Evolutionary conservation across 164 flowering plant species (phyloP), one percentile per base, ranked within the genome.

Genomic region (Euptelea pleiosperma): DNA sequence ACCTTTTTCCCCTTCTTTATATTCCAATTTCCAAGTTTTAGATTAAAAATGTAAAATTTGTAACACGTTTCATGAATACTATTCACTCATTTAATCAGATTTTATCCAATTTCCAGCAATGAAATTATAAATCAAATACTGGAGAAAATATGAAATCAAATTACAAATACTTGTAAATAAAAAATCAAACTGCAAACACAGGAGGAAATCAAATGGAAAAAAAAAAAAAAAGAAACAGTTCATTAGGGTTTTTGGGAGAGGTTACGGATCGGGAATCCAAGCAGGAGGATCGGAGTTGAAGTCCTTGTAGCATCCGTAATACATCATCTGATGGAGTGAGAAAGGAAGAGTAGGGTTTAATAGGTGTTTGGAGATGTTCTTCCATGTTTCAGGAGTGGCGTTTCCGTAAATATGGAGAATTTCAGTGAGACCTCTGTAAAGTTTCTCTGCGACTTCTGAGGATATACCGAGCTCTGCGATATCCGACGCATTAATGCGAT

Each of bases 241-340:
- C 16, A 9, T 10, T 6, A 19, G 12, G 25, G 11, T 5, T 19
- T 33, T 16, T 7, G 1, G 12, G 14, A 49, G 26, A 26, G 11
- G 69, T 59, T 75, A 89, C 97, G 71, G 62, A 58, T 86, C 83
- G 50, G 98, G 96, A 44, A 76, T 36, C 98, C 98, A 92, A 68
- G 91, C 96, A 15, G 91, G 96, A 52, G 97, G 91, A 55, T 84
- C 93, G 26, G 82, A 70, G 12, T 82, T 82, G 61, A 76, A 82
- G 61, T 79, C 73, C 52, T 65, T 72, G 74, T 75, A 92, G 75
- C 98, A 92, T 10, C 96, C 96, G 35, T 89, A 87, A 62, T 77
- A 92, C 86, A 92, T 64, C 87, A 86, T 75, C 78, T 86, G 96
- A 63, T 92, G 98, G 41, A 89, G 64, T 3, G 86, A 45, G 74